Base-by-base conservation (phyloP, 352 stramenopile genomes). In the Globisporangium radiosum region DNA sequence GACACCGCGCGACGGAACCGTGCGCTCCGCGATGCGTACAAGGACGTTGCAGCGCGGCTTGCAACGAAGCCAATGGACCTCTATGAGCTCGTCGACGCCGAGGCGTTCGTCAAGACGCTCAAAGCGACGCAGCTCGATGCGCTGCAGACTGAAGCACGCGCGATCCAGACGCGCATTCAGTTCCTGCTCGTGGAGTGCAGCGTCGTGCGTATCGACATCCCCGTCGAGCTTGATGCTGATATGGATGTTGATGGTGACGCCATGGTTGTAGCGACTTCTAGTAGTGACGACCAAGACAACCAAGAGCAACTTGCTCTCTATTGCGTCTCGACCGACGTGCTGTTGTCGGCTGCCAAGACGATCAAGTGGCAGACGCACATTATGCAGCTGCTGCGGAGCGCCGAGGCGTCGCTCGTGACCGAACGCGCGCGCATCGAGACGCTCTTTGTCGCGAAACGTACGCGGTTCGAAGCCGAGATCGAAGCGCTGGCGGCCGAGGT, bases 401-500 rank as follows among this genome's bases (percentile, higher is more conserved):
- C 79, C 0, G 80, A 93, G 11, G 52, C 62, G 15, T 67, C 66
- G 0, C 64, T 93, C 9, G 67, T 88, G 11, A 73, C 76, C 13
- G 84, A 90, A 49, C 73, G 84, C 14, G 64, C 76, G 33, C 68
- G 82, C 9, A 88, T 92, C 49, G 84, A 93, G 66, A 69, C 76
- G 2, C 70, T 85, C 42, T 90, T 92, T 57, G 63, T 88, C 11
- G 75, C 80, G 0, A 89, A 89, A 40, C 61, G 84, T 2, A 83
- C 81, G 15, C 81, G 78, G 2, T 88, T 92, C 38, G 75, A 85
- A 44, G 71, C 76, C 10, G 84, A 91, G 48, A 81, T 92, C 4
- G 81, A 91, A 11, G 76, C 90, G 15, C 88, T 93, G 51, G 76
- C 88, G n/a, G 62, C 48, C 0, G 81, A 90, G 62, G 76, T 92